Evolutionary conservation across 192 early-diverging fungal species (phyloP).

Genomic region (Coemansia sp.): DNA sequence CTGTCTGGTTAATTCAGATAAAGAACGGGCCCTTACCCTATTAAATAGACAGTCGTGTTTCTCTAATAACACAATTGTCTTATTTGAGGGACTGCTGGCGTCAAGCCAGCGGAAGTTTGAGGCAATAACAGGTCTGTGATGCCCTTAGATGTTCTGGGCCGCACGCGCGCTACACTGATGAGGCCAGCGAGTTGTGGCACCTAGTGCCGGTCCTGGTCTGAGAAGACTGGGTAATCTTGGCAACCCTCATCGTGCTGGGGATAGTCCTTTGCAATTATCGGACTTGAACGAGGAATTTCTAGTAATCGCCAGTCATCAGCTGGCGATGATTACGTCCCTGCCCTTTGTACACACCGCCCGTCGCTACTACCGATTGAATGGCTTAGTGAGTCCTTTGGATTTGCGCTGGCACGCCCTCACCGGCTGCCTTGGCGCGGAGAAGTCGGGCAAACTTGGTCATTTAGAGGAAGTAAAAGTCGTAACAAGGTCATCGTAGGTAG

Average conservation of each 20-base stretch:
- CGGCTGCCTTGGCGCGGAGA: conserved; percentile 54
- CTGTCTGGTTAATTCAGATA: conserved; percentile 87
- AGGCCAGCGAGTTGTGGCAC: conserved; percentile 64
- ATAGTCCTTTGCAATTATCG: conserved; percentile 82
- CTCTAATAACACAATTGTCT: conserved; percentile 64
- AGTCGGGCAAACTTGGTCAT: conserved; percentile 82
- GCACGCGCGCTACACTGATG: conserved; percentile 83
- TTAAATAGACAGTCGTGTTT: conserved; percentile 60
- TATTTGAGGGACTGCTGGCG: too few species aligned
- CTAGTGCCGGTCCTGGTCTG: background rate
- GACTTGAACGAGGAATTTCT: conserved; percentile 82
- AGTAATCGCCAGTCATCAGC: conserved; percentile 82
- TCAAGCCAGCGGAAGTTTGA: too few species aligned
- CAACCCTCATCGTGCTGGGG: conserved; percentile 78
- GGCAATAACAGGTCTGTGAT: conserved; percentile 50
- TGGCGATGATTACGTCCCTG: conserved; percentile 82
- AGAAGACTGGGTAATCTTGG: conserved; percentile 69
- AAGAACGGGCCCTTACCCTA: conserved; percentile 84
- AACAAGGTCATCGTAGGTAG: conserved; percentile 82
- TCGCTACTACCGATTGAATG: conserved; percentile 86
- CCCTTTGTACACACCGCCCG: conserved; percentile 80
- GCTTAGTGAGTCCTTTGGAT: conserved; percentile 81
- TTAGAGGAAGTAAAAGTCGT: conserved; percentile 91
- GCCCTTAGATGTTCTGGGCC: conserved; percentile 86
- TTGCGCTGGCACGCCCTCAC: conserved; percentile 44